Base-by-base conservation (phyloP, 78 protist genomes). In the Tieghemostelium lacteum region DNA sequence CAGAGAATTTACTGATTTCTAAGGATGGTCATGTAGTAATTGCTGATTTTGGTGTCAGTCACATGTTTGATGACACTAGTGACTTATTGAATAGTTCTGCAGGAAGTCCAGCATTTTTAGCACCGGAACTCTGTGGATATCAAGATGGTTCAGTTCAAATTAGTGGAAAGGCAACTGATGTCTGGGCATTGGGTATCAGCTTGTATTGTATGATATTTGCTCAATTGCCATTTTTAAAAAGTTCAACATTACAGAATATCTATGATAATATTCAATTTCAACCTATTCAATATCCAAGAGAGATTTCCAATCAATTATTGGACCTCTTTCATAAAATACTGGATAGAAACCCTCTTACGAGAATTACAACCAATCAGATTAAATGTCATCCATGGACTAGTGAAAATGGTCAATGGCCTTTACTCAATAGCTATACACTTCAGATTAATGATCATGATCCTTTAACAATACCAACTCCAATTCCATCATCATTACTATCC, bases 91-190 rank as follows among this genome's bases (percentile, higher is more conserved):
- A 50, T n/a, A 69, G 86, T 39, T 75, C 95, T 12, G 88, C 60
- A 28, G 96, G 96, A 22, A 92, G 93, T 29, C 94, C 93, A 12
- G 96, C 95, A n/a, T 94, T 94, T 29, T 74, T 87, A 19, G 80
- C 96, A 2, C 96, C 96, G 0, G 96, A 94, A 34, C 28, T 88
- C 8, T 72, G 80, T 77, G 62, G 17, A 29, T 50, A 55, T 29
- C 50, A 37, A 28, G n/a, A 1, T 14, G 70, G 45, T 60, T 16
- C 8, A 58, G 5, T 14, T 45, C 5, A 60, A 54, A 77, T 88
- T 31, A 58, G 75, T 28, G 93, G 93, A 16, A 88, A 88, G 39
- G 88, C 86, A 3, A 55, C 75, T 20, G 93, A 88, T 71, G 29
- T 88, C 19, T 88, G 93, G 93, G 86, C 93, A 33, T 60, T 77